Conservation (phyloP, 306 rosid species). For the Citrullus colocynthis region DNA sequence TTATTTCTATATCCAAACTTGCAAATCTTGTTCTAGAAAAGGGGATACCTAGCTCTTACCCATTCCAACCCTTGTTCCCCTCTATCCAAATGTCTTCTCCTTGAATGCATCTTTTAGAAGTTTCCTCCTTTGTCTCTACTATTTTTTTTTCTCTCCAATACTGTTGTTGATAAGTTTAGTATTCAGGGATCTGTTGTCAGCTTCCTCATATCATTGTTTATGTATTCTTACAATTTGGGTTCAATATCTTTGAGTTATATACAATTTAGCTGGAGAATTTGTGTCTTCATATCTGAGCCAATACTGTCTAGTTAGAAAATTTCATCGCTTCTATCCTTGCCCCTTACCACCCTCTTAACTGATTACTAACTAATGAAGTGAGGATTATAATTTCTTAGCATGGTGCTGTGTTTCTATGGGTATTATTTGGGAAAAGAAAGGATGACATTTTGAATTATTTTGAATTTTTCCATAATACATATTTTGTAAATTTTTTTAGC, state of each 20-base stretch:
- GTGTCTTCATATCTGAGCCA: neutral
- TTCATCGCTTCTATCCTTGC: neutral
- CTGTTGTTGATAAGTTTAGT: neutral
- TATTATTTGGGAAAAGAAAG: neutral
- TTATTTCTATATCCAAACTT: no score
- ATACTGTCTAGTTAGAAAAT: neutral
- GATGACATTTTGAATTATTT: neutral
- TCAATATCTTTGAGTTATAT: neutral
- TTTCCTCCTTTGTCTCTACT: neutral
- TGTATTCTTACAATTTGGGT: neutral
- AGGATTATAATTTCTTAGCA: neutral
- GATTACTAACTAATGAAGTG: neutral
- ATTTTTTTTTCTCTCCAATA: neutral
- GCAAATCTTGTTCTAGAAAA: no score
- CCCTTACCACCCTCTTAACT: neutral
- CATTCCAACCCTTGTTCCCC: no score
- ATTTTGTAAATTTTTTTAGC: neutral
- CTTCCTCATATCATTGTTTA: neutral
- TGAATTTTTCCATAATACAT: neutral
- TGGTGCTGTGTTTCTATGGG: neutral
- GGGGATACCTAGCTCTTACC: no score
- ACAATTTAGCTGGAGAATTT: neutral
- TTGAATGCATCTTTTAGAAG: neutral
- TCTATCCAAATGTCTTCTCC: neutral
- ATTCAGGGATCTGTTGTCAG: neutral